A percentile compares a stretch with the other conserved stretches of the same genome.
Evolutionary conservation across 257 asterid genomes (phyloP).

Genomic region (Capsicum chinense): DNA sequence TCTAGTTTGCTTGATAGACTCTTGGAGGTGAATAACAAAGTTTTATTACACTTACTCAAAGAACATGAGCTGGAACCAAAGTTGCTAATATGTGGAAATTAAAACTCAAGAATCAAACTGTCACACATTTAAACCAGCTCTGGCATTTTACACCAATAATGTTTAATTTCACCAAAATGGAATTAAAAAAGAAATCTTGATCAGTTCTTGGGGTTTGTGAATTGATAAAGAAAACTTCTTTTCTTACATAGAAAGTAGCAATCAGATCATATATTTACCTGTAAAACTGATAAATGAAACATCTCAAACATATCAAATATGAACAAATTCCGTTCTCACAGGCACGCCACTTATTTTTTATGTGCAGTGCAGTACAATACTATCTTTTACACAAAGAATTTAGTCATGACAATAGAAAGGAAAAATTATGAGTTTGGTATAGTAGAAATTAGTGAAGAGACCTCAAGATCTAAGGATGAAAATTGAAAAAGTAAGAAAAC

Average conservation of each 20-base stretch:
- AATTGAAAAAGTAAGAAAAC: constrained; percentile 41
- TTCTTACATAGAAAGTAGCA: neutral
- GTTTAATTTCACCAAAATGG: constrained; percentile 46
- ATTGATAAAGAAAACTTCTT: constrained; percentile 29
- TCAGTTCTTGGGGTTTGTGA: constrained; percentile 25
- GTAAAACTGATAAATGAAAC: constrained; percentile 15
- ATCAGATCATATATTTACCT: neutral
- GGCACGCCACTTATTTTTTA: neutral
- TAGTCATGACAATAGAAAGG: constrained; percentile 19
- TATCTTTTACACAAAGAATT: constrained; percentile 21
- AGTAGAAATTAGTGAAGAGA: constrained; percentile 28
- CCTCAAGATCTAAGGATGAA: constrained; percentile 50
- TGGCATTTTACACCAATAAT: neutral
- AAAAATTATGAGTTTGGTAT: neutral
- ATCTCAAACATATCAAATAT: constrained; percentile 24
- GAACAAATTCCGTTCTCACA: constrained; percentile 26
- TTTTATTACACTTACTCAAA: neutral
- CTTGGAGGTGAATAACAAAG: neutral
- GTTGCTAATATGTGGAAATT: constrained; percentile 11
- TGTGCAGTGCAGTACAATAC: constrained; percentile 11
- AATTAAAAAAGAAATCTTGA: constrained; percentile 7
- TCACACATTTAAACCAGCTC: neutral
- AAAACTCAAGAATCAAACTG: too few species aligned
- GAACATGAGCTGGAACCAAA: neutral
- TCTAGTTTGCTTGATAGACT: too few species aligned